These are phyloP conservation scores for Hamamelis virginiana DNA, from an alignment of 164 flowering plant genomes.

Conservation along the genomic window DNA sequence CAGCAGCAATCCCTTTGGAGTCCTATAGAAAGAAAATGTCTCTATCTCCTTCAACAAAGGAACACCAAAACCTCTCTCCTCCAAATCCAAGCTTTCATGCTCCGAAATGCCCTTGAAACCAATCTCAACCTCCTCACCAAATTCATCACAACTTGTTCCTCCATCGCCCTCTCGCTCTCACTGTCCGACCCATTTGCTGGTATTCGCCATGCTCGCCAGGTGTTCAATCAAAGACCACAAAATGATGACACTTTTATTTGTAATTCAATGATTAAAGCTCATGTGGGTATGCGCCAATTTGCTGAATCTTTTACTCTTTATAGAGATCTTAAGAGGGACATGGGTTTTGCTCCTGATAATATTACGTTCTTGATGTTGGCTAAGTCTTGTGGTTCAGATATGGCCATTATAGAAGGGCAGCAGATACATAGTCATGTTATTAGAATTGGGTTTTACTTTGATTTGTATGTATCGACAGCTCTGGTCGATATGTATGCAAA, in stretches of 20 bases:
- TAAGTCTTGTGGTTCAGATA: slow-evolving; percentile 47
- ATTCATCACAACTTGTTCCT: slow-evolving; percentile 47
- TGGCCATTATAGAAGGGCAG: slow-evolving; percentile 43
- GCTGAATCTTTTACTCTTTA: slow-evolving; percentile 47
- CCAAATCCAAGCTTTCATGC: slow-evolving; percentile 78
- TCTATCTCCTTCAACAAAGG: slow-evolving; percentile 49
- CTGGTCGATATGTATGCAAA: slow-evolving; percentile 77
- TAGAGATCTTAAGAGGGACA: slow-evolving; percentile 34
- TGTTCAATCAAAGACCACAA: slow-evolving; percentile 50
- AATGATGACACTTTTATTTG: slow-evolving; percentile 56
- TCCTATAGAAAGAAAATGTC: slow-evolving; percentile 53
- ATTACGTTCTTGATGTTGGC: slow-evolving; percentile 55
- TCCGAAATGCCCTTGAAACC: slow-evolving; percentile 48
- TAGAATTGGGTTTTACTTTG: slow-evolving; percentile 49
- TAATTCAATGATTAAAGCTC: slow-evolving; percentile 68
- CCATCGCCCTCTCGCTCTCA: slow-evolving; percentile 10
- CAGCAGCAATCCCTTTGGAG: slow-evolving; percentile 34
- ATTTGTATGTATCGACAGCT: slow-evolving; percentile 64
- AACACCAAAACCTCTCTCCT: slow-evolving; percentile 37
- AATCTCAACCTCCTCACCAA: slow-evolving; percentile 64
- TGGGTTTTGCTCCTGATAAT: slow-evolving; percentile 46
- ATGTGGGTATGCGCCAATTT: slow-evolving; percentile 41
- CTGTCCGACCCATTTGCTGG: slow-evolving; percentile 20
- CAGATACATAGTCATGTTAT: slow-evolving; percentile 55
- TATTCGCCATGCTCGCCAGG: slow-evolving; percentile 50